phyloP scores from a whole-genome alignment of 202 grass and related monocot genomes.

The Brachypodium distachyon region DNA sequence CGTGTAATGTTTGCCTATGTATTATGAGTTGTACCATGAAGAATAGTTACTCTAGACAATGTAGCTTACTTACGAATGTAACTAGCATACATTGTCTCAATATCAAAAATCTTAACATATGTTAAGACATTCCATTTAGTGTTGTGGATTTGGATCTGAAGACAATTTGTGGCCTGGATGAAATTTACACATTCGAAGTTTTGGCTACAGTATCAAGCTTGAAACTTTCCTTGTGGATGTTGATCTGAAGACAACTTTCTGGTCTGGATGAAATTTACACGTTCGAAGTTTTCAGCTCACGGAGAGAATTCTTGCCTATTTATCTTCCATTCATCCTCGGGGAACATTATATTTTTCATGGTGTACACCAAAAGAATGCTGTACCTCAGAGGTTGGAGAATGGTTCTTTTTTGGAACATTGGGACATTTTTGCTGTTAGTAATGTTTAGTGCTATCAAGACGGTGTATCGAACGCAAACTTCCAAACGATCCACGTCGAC shows the following conservation, averaged over 20 bases:
- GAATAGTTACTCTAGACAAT: conserved; percentile 5
- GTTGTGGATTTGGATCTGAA: neutral
- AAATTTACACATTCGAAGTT: neutral
- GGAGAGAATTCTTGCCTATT: neutral
- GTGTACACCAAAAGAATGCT: neutral
- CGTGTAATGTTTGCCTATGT: conserved; percentile 27
- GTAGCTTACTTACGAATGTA: conserved; percentile 25
- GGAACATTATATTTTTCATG: neutral
- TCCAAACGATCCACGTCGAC: too few relatives aligned
- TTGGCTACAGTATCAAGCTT: neutral
- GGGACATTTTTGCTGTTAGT: neutral
- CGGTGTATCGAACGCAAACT: too few relatives aligned
- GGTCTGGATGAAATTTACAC: neutral
- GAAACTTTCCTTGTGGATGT: neutral
- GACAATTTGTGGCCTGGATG: neutral
- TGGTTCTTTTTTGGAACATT: neutral
- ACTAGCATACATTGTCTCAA: conserved; percentile 7
- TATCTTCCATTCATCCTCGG: neutral
- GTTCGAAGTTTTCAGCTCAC: neutral
- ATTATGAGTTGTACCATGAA: conserved; percentile 2
- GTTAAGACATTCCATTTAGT: neutral
- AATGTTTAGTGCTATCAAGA: neutral
- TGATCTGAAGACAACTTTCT: neutral
- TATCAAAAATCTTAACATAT: neutral
- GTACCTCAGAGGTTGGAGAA: too few relatives aligned